phyloP scores from a whole-genome alignment of 2,329 filamentous ascomycete genomes.

The Colletotrichum limetticola region DNA sequence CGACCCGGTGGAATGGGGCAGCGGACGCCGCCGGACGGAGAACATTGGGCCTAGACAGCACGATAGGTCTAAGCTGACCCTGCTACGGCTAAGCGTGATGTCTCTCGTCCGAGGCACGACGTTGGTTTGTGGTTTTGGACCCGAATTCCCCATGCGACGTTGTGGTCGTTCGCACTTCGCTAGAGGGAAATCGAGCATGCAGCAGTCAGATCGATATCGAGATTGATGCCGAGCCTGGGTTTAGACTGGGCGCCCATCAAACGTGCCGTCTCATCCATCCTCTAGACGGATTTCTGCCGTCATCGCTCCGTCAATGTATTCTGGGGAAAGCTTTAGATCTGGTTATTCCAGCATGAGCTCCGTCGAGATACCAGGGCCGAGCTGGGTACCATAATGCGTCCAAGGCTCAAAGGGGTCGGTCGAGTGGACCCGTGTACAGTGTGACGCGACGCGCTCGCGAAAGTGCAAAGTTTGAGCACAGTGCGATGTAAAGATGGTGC shows the following conservation, averaged over 20 bases:
- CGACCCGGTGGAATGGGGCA: slow-evolving; percentile 21
- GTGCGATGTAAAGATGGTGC: not conserved
- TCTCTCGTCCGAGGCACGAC: not conserved
- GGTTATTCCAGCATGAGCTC: not conserved
- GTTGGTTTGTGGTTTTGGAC: not conserved
- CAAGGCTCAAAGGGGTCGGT: not conserved
- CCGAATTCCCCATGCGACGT: not conserved
- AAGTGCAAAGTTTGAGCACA: slow-evolving; percentile 25
- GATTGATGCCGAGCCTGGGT: not conserved
- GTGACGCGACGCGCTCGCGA: slow-evolving; percentile 12
- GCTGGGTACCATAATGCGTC: slow-evolving; percentile 3
- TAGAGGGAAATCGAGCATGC: not conserved
- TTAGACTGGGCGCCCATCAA: not conserved
- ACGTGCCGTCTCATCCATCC: slow-evolving; percentile 9
- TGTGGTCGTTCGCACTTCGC: not conserved
- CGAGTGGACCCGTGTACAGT: slow-evolving; percentile 1
- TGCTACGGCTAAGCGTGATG: not conserved
- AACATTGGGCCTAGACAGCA: not conserved
- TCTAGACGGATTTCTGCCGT: not conserved
- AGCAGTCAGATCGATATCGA: not conserved
- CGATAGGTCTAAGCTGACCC: not conserved
- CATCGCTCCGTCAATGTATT: slow-evolving; percentile 19
- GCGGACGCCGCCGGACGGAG: not conserved
- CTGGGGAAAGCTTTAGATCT: not conserved
- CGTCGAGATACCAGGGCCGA: not conserved